Conservation (phyloP, 768 basidiomycete species). For the Mrakia gelida region DNA sequence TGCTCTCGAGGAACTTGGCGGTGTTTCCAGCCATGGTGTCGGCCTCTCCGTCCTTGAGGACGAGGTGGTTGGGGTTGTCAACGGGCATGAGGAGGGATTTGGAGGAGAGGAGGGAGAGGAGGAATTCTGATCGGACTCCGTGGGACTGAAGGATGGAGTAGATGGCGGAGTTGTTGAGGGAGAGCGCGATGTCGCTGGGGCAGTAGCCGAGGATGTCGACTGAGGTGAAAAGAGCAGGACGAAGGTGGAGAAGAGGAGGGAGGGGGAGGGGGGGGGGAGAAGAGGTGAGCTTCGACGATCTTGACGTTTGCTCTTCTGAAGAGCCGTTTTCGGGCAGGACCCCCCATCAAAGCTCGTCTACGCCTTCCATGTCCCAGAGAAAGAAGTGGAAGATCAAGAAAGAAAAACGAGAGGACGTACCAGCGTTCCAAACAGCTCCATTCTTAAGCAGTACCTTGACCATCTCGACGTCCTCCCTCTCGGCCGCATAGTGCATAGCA, state of each 20-base stretch:
- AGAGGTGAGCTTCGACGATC: no score
- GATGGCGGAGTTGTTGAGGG: conserved; percentile 68
- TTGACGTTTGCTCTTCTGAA: no score
- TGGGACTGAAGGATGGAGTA: conserved; percentile 84
- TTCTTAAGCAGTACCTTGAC: conserved; percentile 64
- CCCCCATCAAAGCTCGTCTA: no score
- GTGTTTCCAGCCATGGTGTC: conserved; percentile 44
- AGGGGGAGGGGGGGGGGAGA: no score
- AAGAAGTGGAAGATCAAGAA: no score
- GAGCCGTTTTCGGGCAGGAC: no score
- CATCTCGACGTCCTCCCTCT: conserved; percentile 61
- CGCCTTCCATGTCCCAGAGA: no score
- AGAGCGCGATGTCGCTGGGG: conserved; percentile 84
- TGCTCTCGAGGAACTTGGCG: conserved; percentile 63
- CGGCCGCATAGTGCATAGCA: conserved; percentile 42
- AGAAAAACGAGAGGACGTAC: conserved; percentile 39
- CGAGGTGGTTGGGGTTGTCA: conserved; percentile 50
- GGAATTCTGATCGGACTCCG: conserved; percentile 82
- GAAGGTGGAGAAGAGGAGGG: neutral
- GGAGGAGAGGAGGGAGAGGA: conserved; percentile 52
- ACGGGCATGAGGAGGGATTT: conserved; percentile 39
- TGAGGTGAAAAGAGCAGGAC: conserved; percentile 38
- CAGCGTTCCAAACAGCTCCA: conserved; percentile 88
- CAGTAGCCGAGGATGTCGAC: conserved; percentile 76
- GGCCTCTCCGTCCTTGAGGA: conserved; percentile 36